A percentile compares a stretch with the other conserved stretches of the same genome.
These are phyloP conservation scores for Colletotrichum godetiae DNA, from an alignment of 2,329 filamentous ascomycete species.

Conservation along the genomic window DNA sequence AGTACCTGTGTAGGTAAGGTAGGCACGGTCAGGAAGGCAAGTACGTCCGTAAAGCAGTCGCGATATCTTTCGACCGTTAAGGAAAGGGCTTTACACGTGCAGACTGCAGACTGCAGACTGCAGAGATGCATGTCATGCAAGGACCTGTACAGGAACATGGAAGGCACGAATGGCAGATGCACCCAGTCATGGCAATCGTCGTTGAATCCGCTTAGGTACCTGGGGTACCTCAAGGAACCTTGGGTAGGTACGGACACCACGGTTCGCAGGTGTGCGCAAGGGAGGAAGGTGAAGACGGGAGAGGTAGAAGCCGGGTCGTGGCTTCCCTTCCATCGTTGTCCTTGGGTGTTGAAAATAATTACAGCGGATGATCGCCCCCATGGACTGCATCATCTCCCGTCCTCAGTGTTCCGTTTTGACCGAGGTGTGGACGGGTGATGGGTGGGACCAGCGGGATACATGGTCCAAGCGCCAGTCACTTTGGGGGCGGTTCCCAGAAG, in stretches of 20 bases:
- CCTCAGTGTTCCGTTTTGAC: neutral
- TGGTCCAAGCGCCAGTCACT: constrained; percentile 5
- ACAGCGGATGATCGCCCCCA: constrained; percentile 8
- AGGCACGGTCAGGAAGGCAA: neutral
- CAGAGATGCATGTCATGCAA: neutral
- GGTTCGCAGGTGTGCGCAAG: neutral
- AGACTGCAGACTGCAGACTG: constrained; percentile 1
- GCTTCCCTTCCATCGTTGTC: neutral
- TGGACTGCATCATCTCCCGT: neutral
- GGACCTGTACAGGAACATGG: neutral
- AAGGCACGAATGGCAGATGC: neutral
- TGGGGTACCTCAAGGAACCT: no score
- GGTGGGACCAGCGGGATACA: neutral
- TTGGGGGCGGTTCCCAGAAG: neutral
- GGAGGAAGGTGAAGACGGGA: neutral
- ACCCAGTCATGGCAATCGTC: neutral
- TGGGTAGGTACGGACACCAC: neutral
- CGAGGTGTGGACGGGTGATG: neutral
- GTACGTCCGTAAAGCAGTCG: neutral
- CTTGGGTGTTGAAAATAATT: constrained; percentile 14
- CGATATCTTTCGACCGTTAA: neutral
- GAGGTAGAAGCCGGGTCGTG: neutral
- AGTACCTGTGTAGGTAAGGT: neutral
- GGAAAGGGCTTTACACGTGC: neutral
- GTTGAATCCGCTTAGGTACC: neutral